Percentiles rank a stretch among this genome's conserved stretches.
Conservation (phyloP, 352 stramenopile species). For the Aphanomyces invadans region DNA sequence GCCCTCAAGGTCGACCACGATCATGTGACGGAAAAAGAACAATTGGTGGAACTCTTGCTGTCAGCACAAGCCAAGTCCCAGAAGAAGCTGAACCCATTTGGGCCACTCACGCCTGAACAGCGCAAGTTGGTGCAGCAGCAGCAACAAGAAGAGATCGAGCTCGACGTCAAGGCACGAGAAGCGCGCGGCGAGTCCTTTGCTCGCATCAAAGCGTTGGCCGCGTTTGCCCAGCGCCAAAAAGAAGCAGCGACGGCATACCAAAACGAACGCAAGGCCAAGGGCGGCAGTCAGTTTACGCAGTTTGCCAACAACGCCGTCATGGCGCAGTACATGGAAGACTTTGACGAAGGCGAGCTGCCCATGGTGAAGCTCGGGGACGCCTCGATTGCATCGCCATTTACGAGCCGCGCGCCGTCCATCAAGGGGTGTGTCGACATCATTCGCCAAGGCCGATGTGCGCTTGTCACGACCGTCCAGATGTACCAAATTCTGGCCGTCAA, state of each 20-base stretch:
- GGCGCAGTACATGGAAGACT: slow-evolving; percentile 86
- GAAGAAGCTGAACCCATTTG: slow-evolving; percentile 37
- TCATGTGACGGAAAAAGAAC: slow-evolving; percentile 69
- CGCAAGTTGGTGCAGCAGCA: slow-evolving; percentile 75
- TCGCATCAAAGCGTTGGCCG: slow-evolving; percentile 76
- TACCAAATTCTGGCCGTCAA: slow-evolving; percentile 99
- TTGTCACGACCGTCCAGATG: slow-evolving; percentile 99
- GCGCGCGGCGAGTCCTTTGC: slow-evolving; percentile 81
- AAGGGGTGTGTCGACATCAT: slow-evolving; percentile 94
- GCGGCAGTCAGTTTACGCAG: slow-evolving; percentile 74
- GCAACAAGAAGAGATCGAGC: slow-evolving; percentile 76
- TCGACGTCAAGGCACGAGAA: slow-evolving; percentile 62
- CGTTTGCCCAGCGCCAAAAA: slow-evolving; percentile 75
- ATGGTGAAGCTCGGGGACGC: slow-evolving; percentile 99
- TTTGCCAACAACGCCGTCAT: slow-evolving; percentile 84
- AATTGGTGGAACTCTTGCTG: slow-evolving; percentile 73
- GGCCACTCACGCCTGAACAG: slow-evolving; percentile 52
- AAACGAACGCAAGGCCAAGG: slow-evolving; percentile 65
- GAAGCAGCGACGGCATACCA: slow-evolving; percentile 59
- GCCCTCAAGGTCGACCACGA: slow-evolving; percentile 60
- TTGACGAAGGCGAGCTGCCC: slow-evolving; percentile 86
- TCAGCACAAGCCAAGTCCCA: slow-evolving; percentile 62
- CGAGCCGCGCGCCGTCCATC: slow-evolving; percentile 88
- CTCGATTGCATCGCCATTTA: slow-evolving; percentile 99
- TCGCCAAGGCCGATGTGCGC: slow-evolving; percentile 95